Evolutionary conservation across 2,329 filamentous ascomycete species (phyloP).

Genomic region (Fusarium verticillioides): DNA sequence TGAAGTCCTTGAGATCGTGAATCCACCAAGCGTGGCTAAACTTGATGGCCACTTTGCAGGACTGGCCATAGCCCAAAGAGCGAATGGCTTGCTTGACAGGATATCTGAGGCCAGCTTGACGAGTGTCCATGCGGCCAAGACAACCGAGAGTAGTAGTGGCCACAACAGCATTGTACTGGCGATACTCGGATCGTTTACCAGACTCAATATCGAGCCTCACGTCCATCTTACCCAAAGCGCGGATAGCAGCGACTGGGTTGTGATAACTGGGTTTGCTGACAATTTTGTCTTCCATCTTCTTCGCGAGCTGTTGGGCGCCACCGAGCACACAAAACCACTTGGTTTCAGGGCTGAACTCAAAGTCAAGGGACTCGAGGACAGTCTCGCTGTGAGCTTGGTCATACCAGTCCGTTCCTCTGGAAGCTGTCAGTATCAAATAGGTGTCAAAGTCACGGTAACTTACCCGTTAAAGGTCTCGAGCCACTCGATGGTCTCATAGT

Average conservation of each 20-base stretch:
- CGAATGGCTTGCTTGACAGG: slow-evolving; percentile 18
- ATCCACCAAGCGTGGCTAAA: slow-evolving; percentile 14
- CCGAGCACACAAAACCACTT: slow-evolving; percentile 19
- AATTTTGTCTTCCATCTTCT: not conserved
- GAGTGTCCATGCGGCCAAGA: not conserved
- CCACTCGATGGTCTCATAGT: slow-evolving; percentile 20
- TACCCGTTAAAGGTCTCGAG: not conserved
- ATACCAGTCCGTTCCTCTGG: slow-evolving; percentile 14
- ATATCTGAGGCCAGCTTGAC: slow-evolving; percentile 1
- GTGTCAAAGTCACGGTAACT: fast-evolving
- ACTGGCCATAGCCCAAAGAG: slow-evolving; percentile 4
- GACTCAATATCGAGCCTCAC: not conserved
- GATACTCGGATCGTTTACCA: not conserved
- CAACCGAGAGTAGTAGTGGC: slow-evolving; percentile 7
- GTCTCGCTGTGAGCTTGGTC: slow-evolving; percentile 11
- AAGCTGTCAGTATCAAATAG: not conserved
- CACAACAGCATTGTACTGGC: not conserved
- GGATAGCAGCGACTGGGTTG: not conserved
- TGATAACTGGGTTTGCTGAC: not conserved
- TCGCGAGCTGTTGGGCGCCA: slow-evolving; percentile 8
- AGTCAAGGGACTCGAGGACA: slow-evolving; percentile 13
- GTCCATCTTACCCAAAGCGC: not conserved
- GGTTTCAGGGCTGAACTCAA: not conserved
- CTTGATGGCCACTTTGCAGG: slow-evolving; percentile 14
- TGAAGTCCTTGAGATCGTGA: not conserved